phyloP scores from a whole-genome alignment of 768 basidiomycete species.

The Suillus subluteus region DNA sequence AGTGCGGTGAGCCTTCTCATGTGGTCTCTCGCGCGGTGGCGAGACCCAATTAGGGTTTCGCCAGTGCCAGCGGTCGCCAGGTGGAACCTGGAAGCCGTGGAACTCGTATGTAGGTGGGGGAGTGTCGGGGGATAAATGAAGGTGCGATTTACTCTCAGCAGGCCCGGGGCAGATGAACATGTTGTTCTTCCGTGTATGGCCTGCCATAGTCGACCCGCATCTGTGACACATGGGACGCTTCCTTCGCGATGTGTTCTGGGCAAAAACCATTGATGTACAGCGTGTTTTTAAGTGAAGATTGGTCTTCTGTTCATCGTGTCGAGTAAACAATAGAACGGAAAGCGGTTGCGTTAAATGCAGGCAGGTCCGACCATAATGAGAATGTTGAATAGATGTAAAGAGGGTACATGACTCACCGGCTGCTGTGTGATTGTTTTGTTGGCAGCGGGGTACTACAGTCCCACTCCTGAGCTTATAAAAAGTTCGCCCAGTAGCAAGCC shows the following conservation, averaged over 20 bases:
- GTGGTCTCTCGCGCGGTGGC: slow-evolving; percentile 28
- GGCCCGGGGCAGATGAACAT: slow-evolving; percentile 31
- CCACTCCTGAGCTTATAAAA: slow-evolving; percentile 29
- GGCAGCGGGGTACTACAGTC: slow-evolving; percentile 22
- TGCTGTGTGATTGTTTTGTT: slow-evolving; percentile 27
- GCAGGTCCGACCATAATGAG: slow-evolving; percentile 1
- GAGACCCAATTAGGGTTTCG: slow-evolving; percentile 39
- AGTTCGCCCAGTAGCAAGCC: slow-evolving; percentile 11
- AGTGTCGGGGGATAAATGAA: slow-evolving; percentile 33
- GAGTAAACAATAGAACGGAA: slow-evolving; percentile 10
- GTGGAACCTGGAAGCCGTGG: slow-evolving; percentile 30
- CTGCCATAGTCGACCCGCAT: slow-evolving; percentile 36
- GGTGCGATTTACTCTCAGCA: slow-evolving; percentile 22
- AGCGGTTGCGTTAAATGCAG: not conserved
- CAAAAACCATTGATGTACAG: slow-evolving; percentile 3
- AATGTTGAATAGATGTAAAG: slow-evolving; percentile 5
- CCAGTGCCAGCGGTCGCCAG: slow-evolving; percentile 37
- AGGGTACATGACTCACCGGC: slow-evolving; percentile 26
- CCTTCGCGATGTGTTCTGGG: slow-evolving; percentile 18
- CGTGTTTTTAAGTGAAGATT: not conserved
- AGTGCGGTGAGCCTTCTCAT: not conserved
- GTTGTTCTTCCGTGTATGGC: slow-evolving; percentile 36
- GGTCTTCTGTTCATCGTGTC: slow-evolving; percentile 6
- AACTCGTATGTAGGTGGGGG: slow-evolving; percentile 27
- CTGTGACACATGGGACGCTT: slow-evolving; percentile 40